Percentiles rank a stretch among this genome's conserved stretches.
Conservation (phyloP, 192 early-diverging fungal genomes). For the Phycomyces nitens region DNA sequence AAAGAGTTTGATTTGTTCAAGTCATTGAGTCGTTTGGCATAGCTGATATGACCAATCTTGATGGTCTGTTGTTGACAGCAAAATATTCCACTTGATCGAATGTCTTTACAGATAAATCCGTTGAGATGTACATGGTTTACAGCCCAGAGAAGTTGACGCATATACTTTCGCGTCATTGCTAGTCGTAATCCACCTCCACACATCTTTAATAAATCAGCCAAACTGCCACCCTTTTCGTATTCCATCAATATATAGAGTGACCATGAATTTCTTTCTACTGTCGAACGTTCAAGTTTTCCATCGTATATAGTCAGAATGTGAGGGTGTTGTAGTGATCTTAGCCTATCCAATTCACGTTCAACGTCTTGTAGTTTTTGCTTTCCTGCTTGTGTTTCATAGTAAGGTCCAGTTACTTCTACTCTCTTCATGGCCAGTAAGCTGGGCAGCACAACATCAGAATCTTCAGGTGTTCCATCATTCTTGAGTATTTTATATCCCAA, state of each 20-base stretch:
- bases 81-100: constrained; percentile 41
- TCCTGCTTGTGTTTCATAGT: constrained; percentile 49
- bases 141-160: constrained; percentile 62
- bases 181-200: constrained; percentile 57
- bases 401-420: constrained; percentile 40
- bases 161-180: constrained; percentile 49
- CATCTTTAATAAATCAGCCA: constrained; percentile 61
- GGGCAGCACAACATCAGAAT: constrained; percentile 1
- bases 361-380: constrained; percentile 54
- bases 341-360: constrained; percentile 54
- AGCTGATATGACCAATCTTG: constrained; percentile 64
- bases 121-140: constrained; percentile 62
- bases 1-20: constrained; percentile 28
- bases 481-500: constrained; percentile 29
- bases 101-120: constrained; percentile 63
- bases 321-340: constrained; percentile 55
- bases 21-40: constrained; percentile 56
- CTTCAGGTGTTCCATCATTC: not conserved
- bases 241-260: constrained; percentile 52
- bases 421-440: constrained; percentile 25
- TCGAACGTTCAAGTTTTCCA: constrained; percentile 44
- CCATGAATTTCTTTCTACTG: constrained; percentile 29
- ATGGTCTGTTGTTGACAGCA: constrained; percentile 44
- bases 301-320: constrained; percentile 59
- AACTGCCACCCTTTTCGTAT: constrained; percentile 45